These are phyloP conservation scores for Calonectria ilicicola DNA, from an alignment of 2,329 filamentous ascomycete species.

Conservation along the genomic window DNA sequence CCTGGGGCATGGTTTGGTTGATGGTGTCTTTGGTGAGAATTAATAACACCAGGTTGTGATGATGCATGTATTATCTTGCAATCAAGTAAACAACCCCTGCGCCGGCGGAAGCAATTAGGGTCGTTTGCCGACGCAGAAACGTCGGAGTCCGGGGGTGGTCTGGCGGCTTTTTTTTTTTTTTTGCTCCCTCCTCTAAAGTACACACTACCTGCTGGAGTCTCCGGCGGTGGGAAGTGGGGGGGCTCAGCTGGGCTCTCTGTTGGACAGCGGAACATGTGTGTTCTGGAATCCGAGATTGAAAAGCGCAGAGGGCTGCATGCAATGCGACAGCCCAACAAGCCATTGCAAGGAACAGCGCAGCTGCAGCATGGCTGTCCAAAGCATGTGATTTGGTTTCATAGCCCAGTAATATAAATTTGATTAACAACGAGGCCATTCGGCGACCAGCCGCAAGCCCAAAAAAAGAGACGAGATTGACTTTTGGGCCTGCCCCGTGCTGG, in stretches of 20 bases:
- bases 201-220: not conserved
- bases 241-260: not conserved
- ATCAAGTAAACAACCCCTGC: not conserved
- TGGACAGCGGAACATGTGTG: not conserved
- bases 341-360: not conserved
- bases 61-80: not conserved
- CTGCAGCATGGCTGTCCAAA: not conserved
- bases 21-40: no score
- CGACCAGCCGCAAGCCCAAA: not conserved
- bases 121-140: not conserved
- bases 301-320: no score
- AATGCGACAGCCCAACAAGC: not conserved
- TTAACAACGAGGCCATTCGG: not conserved
- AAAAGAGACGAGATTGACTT: not conserved
- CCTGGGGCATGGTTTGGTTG: not conserved
- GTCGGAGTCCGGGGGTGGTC: not conserved
- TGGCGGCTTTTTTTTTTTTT: not conserved
- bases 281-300: conserved; percentile 5
- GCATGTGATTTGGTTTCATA: not conserved
- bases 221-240: conserved; percentile 4
- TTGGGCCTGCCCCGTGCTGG: not conserved
- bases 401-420: not conserved
- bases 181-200: not conserved
- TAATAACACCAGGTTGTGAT: not conserved
- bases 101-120: not conserved